Evolutionary conservation across 1,284 basidiomycete genomes (phyloP).

Genomic region (Rhodofomes roseus): DNA sequence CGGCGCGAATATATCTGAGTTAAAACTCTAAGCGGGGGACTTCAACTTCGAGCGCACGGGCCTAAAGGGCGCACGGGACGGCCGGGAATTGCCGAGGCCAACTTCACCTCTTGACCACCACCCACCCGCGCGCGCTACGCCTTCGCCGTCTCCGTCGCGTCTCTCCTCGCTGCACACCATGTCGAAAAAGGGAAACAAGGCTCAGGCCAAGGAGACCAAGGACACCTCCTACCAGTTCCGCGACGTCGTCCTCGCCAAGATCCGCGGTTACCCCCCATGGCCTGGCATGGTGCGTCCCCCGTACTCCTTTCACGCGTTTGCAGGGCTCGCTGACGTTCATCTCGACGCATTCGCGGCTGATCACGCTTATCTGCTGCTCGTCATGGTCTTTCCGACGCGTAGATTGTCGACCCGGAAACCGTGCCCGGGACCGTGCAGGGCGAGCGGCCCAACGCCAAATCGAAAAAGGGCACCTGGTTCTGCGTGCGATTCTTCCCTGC

Average conservation of each 20-base stretch:
- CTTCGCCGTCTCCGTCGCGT: constrained; percentile 7
- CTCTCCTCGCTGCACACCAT: constrained; percentile 26
- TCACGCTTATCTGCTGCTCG: constrained; percentile 4
- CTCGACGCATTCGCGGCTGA: constrained; percentile 1
- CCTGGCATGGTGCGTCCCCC: constrained; percentile 71
- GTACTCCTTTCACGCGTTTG: constrained; percentile 13
- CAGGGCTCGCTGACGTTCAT: constrained; percentile 9
- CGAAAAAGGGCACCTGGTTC: constrained; percentile 70
- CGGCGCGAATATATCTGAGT: constrained; percentile 11
- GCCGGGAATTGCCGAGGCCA: constrained; percentile 23
- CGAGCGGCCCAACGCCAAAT: constrained; percentile 57
- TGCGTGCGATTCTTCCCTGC: constrained; percentile 88
- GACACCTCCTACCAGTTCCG: constrained; percentile 51
- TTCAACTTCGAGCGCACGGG: constrained; percentile 21
- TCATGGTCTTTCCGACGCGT: constrained; percentile 9
- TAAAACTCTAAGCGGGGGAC: constrained; percentile 17
- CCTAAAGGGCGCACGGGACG: constrained; percentile 11
- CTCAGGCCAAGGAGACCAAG: constrained; percentile 36
- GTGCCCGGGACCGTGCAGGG: constrained; percentile 58
- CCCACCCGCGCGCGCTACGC: constrained; percentile 15
- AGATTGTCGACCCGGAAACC: constrained; percentile 75
- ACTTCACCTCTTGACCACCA: constrained; percentile 26
- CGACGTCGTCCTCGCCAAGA: constrained; percentile 88
- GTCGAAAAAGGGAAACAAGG: constrained; percentile 58
- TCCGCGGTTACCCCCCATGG: constrained; percentile 94